Evolutionary conservation across 2,329 filamentous ascomycete species (phyloP), one percentile per base, ranked within the genome.

Genomic region (Fusarium sp.): DNA sequence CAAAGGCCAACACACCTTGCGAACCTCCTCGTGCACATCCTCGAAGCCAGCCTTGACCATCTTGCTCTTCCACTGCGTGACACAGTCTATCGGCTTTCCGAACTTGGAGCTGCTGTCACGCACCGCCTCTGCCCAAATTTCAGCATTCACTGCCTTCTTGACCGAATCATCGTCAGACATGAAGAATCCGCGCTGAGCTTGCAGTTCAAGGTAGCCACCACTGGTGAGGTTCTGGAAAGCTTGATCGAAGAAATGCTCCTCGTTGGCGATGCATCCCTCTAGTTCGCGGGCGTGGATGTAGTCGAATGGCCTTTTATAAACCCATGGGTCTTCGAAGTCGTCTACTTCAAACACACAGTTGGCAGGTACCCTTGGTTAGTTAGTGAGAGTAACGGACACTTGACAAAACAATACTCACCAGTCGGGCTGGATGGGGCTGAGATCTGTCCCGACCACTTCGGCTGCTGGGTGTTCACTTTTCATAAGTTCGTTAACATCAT

Each of bases 211-310:
- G 51, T 67, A 69, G 1, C 65, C 65, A 6, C 61, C 65, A 2
- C 61, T 65, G 17, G 32, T 49, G 6, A 68, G 47, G 32, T 62
- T 59, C 15, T 66, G 17, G 6, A 66, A 56, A 2, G 52, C 56
- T 6, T 37, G 28, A 5, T 59, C 39, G n/a, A 68, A 68, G 3
- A 68, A 54, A n/a, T 43, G 30, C 20, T 68, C 50, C n/a, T 68
- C 65, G 10, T 68, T 44, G 26, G 48, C 13, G 9, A 68, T 66
- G 15, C 65, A 68, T 3, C 65, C 65, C 28, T 68, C 65, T 7
- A 68, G n/a, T n/a, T 68, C 65, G 9, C 65, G 65, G 5, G 61
- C 56, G 19, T 68, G 65, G 14, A 68, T 68, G 6, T 69, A 69
- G 37, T 68, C 65, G 20, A 68, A 68, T 2, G 65, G 51, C 8